Evolutionary conservation across 768 basidiomycete species (phyloP).

Genomic region (Leccinum imitatum): DNA sequence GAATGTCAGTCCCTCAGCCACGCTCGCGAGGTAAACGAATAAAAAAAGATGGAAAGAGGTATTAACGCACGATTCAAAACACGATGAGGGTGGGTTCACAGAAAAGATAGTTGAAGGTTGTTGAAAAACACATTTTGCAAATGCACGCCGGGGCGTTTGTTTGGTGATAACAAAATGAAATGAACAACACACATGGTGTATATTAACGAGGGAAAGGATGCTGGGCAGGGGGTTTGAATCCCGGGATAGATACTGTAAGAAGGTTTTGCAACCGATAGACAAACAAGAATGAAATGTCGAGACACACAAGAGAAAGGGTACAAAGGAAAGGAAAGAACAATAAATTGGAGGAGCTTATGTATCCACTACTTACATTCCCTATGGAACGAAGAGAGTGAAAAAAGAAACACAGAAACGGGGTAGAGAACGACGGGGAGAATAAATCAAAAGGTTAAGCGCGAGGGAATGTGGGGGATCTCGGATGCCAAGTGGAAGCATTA

Average conservation of each 20-base stretch:
- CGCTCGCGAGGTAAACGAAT: not conserved
- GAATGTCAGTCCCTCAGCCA: not conserved
- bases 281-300: not conserved
- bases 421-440: not conserved
- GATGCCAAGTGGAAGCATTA: not conserved
- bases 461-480: not conserved
- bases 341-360: not conserved
- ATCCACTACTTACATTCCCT: conserved; percentile 13
- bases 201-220: not conserved
- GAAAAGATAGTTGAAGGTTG: not conserved
- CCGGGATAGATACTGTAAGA: conserved; percentile 12
- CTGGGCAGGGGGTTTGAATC: not conserved
- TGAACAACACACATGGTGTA: not conserved
- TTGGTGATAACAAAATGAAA: not conserved
- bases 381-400: conserved; percentile 5
- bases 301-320: not conserved
- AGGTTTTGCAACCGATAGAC: not conserved
- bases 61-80: not conserved
- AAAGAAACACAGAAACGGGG: not conserved
- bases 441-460: not conserved
- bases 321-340: not conserved
- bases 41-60: not conserved
- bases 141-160: not conserved
- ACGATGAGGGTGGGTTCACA: not conserved
- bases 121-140: not conserved